Conservation (phyloP, 1,139 yeast species). For the Geotrichum histeridarum region DNA sequence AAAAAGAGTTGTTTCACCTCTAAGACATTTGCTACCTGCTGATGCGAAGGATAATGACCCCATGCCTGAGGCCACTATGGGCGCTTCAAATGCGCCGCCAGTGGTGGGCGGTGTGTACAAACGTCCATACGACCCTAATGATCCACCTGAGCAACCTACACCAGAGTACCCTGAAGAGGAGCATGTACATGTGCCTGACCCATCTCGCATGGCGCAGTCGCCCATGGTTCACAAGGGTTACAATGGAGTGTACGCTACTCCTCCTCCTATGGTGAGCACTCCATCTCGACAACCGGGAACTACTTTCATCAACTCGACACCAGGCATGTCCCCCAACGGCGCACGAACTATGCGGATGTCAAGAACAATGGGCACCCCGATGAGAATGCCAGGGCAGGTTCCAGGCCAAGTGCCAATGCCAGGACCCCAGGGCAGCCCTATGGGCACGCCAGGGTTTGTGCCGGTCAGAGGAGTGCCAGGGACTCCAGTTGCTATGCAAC, state of each 20-base stretch:
- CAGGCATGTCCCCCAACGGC: constrained; percentile 5
- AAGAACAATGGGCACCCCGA: not conserved
- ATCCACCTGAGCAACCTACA: constrained; percentile 62
- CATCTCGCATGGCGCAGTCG: not conserved
- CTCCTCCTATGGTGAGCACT: not conserved
- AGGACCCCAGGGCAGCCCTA: not conserved
- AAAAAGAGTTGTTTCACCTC: constrained; percentile 74
- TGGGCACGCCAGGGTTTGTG: constrained; percentile 3
- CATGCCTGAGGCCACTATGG: constrained; percentile 77
- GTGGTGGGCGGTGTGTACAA: constrained; percentile 82
- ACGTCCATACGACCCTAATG: constrained; percentile 67
- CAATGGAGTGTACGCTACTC: not conserved
- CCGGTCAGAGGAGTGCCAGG: constrained; percentile 1
- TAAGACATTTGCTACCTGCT: constrained; percentile 67
- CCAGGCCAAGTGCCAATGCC: not conserved
- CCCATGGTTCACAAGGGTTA: not conserved
- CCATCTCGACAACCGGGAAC: constrained; percentile 1
- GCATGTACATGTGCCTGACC: not conserved
- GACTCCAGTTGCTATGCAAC: not conserved
- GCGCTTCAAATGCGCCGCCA: constrained; percentile 85
- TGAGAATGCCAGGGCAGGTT: not conserved
- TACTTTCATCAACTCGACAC: constrained; percentile 9
- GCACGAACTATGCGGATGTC: constrained; percentile 6
- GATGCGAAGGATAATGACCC: constrained; percentile 68
- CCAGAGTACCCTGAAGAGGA: constrained; percentile 40